These are phyloP conservation scores for Fusarium scirpi DNA, from an alignment of 2,329 filamentous ascomycete genomes.

Conservation along the genomic window DNA sequence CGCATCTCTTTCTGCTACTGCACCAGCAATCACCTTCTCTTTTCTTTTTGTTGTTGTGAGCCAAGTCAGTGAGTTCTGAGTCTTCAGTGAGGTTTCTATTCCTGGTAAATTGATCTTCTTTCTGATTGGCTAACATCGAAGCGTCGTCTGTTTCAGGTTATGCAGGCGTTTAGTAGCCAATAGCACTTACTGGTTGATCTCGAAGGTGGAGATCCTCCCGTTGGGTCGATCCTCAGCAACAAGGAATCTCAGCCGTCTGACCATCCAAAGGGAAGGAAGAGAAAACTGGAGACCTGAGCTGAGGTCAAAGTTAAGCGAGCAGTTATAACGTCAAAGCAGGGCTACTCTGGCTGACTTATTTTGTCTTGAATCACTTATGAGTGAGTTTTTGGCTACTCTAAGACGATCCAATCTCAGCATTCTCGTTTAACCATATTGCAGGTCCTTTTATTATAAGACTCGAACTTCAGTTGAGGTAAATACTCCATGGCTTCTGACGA, in stretches of 20 bases:
- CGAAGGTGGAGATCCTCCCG: slow-evolving; percentile 25
- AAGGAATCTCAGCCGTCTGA: slow-evolving; percentile 25
- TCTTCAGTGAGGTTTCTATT: slow-evolving; percentile 42
- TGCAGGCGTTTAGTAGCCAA: slow-evolving; percentile 50
- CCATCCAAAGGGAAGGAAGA: slow-evolving; percentile 9
- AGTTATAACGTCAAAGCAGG: no score
- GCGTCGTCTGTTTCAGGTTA: slow-evolving; percentile 54
- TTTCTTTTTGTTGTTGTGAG: background rate
- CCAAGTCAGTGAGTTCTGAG: slow-evolving; percentile 10
- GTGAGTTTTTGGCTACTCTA: background rate
- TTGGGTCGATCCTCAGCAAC: slow-evolving; percentile 13
- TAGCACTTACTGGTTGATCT: slow-evolving; percentile 24
- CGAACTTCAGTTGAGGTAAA: background rate
- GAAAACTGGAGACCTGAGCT: background rate
- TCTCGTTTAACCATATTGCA: background rate
- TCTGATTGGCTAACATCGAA: slow-evolving; percentile 44
- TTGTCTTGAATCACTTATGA: background rate
- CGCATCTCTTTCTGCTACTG: background rate
- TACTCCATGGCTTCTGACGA: background rate
- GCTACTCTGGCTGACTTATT: background rate
- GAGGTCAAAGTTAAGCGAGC: background rate
- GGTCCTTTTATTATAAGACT: background rate
- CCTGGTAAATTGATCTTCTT: slow-evolving; percentile 30
- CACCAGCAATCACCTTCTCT: background rate
- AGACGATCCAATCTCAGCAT: background rate